Percentiles rank a stretch among this genome's conserved stretches.
These are phyloP conservation scores for Candolleomyces eurysporus DNA, from an alignment of 768 basidiomycete genomes.

Conservation along the genomic window DNA sequence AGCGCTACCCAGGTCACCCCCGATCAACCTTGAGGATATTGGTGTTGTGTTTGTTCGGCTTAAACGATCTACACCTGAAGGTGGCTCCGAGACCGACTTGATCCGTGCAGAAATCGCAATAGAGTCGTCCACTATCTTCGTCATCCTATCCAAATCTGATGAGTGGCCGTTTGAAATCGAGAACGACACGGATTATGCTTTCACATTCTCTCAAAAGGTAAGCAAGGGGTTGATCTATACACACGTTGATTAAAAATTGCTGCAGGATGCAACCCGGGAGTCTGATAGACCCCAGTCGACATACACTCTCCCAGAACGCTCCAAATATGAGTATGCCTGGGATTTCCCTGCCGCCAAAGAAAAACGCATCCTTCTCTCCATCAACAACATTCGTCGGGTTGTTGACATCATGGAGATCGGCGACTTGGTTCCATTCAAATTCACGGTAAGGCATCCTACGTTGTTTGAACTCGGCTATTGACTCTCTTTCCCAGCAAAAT, in stretches of 20 bases:
- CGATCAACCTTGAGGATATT: constrained; percentile 90
- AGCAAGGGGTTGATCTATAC: constrained; percentile 5
- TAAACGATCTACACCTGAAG: constrained; percentile 24
- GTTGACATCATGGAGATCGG: constrained; percentile 98
- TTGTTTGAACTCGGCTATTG: neutral
- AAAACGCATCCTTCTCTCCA: constrained; percentile 70
- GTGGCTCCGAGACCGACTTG: constrained; percentile 41
- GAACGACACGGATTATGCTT: constrained; percentile 75
- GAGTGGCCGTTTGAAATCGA: constrained; percentile 93
- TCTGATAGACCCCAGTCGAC: constrained; percentile 39
- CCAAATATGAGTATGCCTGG: constrained; percentile 80
- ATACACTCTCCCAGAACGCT: constrained; percentile 60
- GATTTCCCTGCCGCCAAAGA: constrained; percentile 83
- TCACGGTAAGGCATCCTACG: constrained; percentile 49
- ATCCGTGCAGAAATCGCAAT: constrained; percentile 78
- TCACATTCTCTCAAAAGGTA: constrained; percentile 77
- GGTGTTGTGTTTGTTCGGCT: constrained; percentile 79
- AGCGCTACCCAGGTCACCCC: constrained; percentile 68
- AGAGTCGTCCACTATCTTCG: constrained; percentile 85
- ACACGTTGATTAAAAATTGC: neutral
- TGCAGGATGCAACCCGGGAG: constrained; percentile 44
- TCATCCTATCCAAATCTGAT: constrained; percentile 64
- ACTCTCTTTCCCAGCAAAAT: constrained; percentile 37
- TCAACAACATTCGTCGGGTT: constrained; percentile 58
- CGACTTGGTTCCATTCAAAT: constrained; percentile 84